phyloP scores from a whole-genome alignment of 2,329 filamentous ascomycete genomes.

The Aspergillus calidoustus region DNA sequence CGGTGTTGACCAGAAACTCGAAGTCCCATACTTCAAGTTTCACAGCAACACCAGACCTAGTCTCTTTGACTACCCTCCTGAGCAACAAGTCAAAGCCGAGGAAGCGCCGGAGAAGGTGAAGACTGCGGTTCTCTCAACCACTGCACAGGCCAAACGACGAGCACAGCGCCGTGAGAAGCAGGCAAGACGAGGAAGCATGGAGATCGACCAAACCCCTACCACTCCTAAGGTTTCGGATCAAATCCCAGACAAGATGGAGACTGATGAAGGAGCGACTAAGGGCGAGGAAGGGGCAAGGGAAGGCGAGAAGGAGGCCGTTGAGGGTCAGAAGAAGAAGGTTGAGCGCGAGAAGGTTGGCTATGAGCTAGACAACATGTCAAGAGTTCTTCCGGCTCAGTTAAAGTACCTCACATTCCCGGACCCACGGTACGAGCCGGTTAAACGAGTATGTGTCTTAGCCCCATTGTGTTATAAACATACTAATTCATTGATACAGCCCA shows the following conservation, averaged over 20 bases:
- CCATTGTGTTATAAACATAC: conserved; percentile 1
- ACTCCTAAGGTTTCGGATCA: conserved; percentile 68
- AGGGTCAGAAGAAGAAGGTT: conserved; percentile 79
- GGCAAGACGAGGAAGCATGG: conserved; percentile 90
- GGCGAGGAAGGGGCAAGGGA: conserved; percentile 64
- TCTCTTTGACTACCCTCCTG: conserved; percentile 96
- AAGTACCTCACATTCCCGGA: conserved; percentile 94
- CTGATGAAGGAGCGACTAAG: conserved; percentile 59
- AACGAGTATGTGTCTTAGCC: conserved; percentile 66
- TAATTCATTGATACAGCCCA: conserved; percentile 64
- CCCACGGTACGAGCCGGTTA: conserved; percentile 90
- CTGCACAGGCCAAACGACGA: conserved; percentile 92
- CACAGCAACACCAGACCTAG: conserved; percentile 93
- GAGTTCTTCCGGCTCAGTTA: conserved; percentile 87
- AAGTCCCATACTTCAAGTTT: conserved; percentile 93
- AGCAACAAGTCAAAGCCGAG: conserved; percentile 92
- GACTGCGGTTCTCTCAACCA: conserved; percentile 94
- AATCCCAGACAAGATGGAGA: conserved; percentile 84
- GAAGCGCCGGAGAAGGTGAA: conserved; percentile 93
- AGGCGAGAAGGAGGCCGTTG: conserved; percentile 63
- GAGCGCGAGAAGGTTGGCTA: conserved; percentile 98
- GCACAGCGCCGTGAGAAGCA: conserved; percentile 93
- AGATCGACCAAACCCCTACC: conserved; percentile 79
- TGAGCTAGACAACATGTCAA: conserved; percentile 95
- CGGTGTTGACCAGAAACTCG: conserved; percentile 88